phyloP scores from a whole-genome alignment of 257 asterid genomes.

The Plantago major region DNA sequence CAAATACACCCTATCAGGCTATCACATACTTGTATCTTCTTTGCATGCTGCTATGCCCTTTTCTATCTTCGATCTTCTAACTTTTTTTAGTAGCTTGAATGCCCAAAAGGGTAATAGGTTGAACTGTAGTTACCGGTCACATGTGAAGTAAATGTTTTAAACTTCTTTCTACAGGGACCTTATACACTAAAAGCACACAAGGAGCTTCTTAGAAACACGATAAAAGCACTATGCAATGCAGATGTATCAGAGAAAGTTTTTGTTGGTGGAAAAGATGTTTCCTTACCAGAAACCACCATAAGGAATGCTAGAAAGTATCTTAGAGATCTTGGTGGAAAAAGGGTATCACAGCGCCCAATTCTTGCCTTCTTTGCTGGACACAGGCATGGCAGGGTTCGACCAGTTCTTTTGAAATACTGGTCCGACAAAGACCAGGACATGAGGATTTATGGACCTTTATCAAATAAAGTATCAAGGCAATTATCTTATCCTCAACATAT shows the following conservation, averaged over 20 bases:
- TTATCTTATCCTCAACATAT: constrained; percentile 72
- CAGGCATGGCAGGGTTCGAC: constrained; percentile 84
- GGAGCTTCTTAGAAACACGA: constrained; percentile 61
- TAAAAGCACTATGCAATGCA: constrained; percentile 85
- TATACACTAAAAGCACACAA: constrained; percentile 56
- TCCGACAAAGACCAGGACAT: constrained; percentile 61
- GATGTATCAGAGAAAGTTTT: constrained; percentile 76
- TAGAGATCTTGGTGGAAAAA: constrained; percentile 70
- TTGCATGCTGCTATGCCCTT: no score
- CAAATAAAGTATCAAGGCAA: constrained; percentile 43
- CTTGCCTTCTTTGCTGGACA: constrained; percentile 89
- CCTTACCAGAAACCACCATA: constrained; percentile 80
- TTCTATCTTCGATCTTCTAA: no score
- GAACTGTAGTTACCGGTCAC: neutral
- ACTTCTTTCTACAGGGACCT: constrained; percentile 54
- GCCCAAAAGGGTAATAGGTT: no score
- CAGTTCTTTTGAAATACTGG: constrained; percentile 68
- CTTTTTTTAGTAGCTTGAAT: no score
- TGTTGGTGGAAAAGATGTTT: constrained; percentile 54
- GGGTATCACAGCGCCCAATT: constrained; percentile 75
- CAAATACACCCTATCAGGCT: no score
- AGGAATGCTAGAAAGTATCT: constrained; percentile 63
- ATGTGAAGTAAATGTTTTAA: neutral
- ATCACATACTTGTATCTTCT: no score
- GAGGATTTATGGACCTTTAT: constrained; percentile 67